phyloP scores from a whole-genome alignment of 495 filamentous ascomycete genomes.

The Tuber brumale region DNA sequence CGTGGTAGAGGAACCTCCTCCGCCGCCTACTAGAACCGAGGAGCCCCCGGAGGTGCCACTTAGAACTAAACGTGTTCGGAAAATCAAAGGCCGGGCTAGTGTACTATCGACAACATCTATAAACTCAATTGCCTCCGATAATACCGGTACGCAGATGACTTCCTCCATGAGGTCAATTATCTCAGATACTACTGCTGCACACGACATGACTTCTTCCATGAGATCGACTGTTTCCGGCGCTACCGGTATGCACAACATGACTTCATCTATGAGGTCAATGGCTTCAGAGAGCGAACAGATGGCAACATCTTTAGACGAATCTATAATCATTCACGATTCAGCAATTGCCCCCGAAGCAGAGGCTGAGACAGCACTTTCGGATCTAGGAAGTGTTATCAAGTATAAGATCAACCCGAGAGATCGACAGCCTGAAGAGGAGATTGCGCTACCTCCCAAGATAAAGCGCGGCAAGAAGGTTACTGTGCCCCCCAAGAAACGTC shows the following conservation, averaged over 20 bases:
- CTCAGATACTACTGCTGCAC: not conserved
- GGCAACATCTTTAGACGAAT: slow-evolving; percentile 3
- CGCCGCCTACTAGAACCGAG: not conserved
- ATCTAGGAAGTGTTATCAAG: slow-evolving; percentile 20
- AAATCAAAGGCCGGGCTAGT: not conserved
- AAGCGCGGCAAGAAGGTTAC: slow-evolving; percentile 21
- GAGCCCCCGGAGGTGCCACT: not conserved
- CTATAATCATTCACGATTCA: slow-evolving; percentile 1
- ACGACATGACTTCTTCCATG: not conserved
- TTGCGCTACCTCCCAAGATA: slow-evolving; percentile 6
- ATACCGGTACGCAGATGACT: not conserved
- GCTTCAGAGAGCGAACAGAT: slow-evolving; percentile 3
- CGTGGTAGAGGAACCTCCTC: not conserved
- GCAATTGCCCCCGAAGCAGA: not conserved
- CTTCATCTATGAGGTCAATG: not conserved
- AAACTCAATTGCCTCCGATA: not conserved
- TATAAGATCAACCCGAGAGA: not conserved
- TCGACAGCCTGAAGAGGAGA: not conserved
- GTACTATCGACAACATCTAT: not conserved
- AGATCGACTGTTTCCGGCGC: not conserved
- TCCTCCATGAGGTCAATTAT: not conserved
- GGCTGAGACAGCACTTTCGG: slow-evolving; percentile 13
- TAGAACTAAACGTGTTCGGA: not conserved
- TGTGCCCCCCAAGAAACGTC: slow-evolving; percentile 2
- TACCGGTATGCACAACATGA: not conserved